phyloP scores from a whole-genome alignment of 768 basidiomycete genomes.

The Amanita pseudoporphyria region DNA sequence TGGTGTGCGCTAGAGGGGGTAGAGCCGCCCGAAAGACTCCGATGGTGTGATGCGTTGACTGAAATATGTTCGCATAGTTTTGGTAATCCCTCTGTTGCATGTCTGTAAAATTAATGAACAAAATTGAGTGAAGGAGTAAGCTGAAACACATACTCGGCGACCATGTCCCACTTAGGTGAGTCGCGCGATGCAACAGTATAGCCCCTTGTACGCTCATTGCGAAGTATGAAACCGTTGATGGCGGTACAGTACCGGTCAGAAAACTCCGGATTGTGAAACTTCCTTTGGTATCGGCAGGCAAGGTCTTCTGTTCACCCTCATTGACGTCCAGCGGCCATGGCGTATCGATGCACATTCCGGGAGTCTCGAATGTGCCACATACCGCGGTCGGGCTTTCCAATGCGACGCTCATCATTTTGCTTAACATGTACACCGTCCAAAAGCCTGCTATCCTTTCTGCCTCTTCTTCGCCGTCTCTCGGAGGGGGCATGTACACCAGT shows the following conservation, averaged over 20 bases:
- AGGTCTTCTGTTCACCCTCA: conserved; percentile 19
- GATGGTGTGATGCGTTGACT: conserved; percentile 35
- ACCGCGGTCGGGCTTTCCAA: conserved; percentile 45
- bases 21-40: conserved; percentile 21
- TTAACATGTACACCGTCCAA: conserved; percentile 52
- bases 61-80: conserved; percentile 33
- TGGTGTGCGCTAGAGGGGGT: not conserved
- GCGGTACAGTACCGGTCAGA: conserved; percentile 25
- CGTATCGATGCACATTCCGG: conserved; percentile 39
- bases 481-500: conserved; percentile 28
- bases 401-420: conserved; percentile 45
- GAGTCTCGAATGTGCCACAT: conserved; percentile 42
- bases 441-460: conserved; percentile 60
- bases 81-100: conserved; percentile 31
- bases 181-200: conserved; percentile 48
- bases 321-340: conserved; percentile 41
- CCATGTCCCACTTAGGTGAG: conserved; percentile 41
- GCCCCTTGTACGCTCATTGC: conserved; percentile 44
- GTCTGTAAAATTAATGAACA: conserved; percentile 21
- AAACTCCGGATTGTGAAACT: conserved; percentile 42
- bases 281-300: conserved; percentile 25
- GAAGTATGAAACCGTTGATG: conserved; percentile 16
- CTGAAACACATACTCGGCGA: conserved; percentile 25
- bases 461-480: conserved; percentile 42
- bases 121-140: not conserved